Percentiles rank a stretch among this genome's conserved stretches.
Evolutionary conservation across 768 basidiomycete species (phyloP).

Genomic region (Mycena galopus): DNA sequence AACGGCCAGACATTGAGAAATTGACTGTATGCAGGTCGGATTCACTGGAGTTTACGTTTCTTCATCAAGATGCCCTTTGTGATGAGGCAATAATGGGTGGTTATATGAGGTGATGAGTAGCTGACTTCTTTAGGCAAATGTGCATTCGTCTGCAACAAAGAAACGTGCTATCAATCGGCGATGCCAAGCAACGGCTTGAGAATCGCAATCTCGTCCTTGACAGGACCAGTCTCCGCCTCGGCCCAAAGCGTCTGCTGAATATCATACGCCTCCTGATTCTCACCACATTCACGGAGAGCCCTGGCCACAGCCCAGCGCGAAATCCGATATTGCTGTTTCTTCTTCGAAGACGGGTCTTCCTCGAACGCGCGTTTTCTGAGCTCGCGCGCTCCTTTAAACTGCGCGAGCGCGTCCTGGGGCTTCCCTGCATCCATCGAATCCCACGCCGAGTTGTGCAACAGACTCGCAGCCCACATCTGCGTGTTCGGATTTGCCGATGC

Average conservation of each 20-base stretch:
- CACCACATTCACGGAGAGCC: constrained; percentile 27
- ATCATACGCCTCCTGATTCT: constrained; percentile 28
- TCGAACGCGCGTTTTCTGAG: constrained; percentile 26
- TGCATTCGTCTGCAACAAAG: no score
- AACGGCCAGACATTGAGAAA: no score
- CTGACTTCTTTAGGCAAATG: no score
- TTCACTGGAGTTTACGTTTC: no score
- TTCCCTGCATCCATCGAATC: constrained; percentile 23
- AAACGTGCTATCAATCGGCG: background rate
- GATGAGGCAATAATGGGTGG: no score
- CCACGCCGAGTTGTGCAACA: constrained; percentile 29
- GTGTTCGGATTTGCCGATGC: constrained; percentile 15
- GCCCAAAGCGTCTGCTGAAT: constrained; percentile 19
- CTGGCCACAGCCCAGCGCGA: constrained; percentile 26
- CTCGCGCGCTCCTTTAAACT: constrained; percentile 25
- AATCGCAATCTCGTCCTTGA: constrained; percentile 20
- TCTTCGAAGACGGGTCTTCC: constrained; percentile 5
- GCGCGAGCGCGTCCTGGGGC: constrained; percentile 21
- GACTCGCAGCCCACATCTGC: constrained; percentile 29
- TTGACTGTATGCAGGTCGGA: no score
- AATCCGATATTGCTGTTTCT: constrained; percentile 16
- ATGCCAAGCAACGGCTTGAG: constrained; percentile 24
- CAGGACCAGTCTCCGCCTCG: constrained; percentile 22
- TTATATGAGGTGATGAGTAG: no score
- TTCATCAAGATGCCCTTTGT: no score